Base-by-base conservation (phyloP, 257 asterid genomes). In the Dorcoceras hygrometricum region DNA sequence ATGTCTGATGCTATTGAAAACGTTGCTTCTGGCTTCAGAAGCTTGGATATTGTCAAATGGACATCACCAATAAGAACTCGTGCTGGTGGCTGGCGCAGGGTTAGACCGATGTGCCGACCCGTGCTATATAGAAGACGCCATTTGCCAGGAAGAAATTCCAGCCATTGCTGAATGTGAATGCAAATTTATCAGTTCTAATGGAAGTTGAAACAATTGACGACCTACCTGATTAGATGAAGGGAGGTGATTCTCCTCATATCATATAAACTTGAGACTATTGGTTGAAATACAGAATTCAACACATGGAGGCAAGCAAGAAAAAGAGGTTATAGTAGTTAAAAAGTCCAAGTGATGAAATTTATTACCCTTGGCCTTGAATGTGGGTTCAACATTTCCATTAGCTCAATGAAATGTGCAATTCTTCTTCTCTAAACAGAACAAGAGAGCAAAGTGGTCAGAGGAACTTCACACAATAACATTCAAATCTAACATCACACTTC, bases 121-220 rank as follows among this genome's bases (percentile, higher is more conserved):
- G 99, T 93, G 81, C 86, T 80, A 55, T 88, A 90, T 62, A 93
- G 79, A 65, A 93, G 90, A 23, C 98, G 97, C 98, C 98, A 93
- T 57, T 86, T 90, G 23, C 98, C 98, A 67, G 95, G 97, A 58
- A 90, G 81, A 73, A 79, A 51, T 59, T 82, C 81, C 73, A 90
- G 57, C 98, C 98, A 93, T 66, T 82, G 62, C 99, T 93, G 94
- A 77, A 78, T n/a, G 32, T 43, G 51, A 50, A 3, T 8, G 26
- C n/a, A 23, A 69, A 50, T 60, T 11, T 27, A 29, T 50, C 27
- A 23, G 7, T 18, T 16, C 2, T 28, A 24, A 0, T 5, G 51
- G 57, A 2, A 54, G 19, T 28, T 54, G 22, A 10, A 59, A 28
- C 65, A 43, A 26, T 8, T 19, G 23, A 14, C 10, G 18, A 10